Percentiles rank a stretch among this genome's conserved stretches.
phyloP scores from a whole-genome alignment of 2,329 filamentous ascomycete species.

The Talaromyces verruculosus region DNA sequence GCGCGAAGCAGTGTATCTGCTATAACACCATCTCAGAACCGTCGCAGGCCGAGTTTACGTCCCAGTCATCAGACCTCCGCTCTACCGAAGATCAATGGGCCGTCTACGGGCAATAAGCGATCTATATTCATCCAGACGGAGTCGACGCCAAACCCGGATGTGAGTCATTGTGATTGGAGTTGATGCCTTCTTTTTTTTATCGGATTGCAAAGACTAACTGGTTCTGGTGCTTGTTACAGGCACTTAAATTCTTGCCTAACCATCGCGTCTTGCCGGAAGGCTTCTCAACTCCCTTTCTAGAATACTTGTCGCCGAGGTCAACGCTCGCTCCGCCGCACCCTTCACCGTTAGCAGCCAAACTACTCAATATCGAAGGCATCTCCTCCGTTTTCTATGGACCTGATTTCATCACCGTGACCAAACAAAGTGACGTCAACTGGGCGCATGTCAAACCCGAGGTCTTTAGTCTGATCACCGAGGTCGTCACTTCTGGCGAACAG shows the following conservation, averaged over 20 bases:
- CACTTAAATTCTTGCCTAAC: conserved; percentile 94
- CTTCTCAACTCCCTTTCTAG: conserved; percentile 75
- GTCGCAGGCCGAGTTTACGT: conserved; percentile 48
- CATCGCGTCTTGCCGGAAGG: conserved; percentile 75
- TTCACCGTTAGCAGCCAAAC: conserved; percentile 82
- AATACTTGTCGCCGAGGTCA: conserved; percentile 85
- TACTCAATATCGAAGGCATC: conserved; percentile 94
- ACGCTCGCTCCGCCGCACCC: conserved; percentile 87
- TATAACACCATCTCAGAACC: conserved; percentile 49
- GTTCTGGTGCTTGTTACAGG: conserved; percentile 34
- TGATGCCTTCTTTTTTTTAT: background rate
- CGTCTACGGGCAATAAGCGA: conserved; percentile 52
- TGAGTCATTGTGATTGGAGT: conserved; percentile 34
- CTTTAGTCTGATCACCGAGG: conserved; percentile 91
- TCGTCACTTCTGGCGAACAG: conserved; percentile 76
- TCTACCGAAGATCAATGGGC: conserved; percentile 39
- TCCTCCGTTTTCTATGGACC: conserved; percentile 89
- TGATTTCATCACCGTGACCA: conserved; percentile 97
- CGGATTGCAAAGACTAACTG: background rate
- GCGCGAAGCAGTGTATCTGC: conserved; percentile 45
- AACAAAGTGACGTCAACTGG: conserved; percentile 85
- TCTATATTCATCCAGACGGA: conserved; percentile 99
- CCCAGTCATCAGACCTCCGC: conserved; percentile 43
- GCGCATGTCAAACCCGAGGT: conserved; percentile 92
- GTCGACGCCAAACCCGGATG: conserved; percentile 89